Evolutionary conservation across 805 yeast species (phyloP).

Genomic region (Ogataea pini): DNA sequence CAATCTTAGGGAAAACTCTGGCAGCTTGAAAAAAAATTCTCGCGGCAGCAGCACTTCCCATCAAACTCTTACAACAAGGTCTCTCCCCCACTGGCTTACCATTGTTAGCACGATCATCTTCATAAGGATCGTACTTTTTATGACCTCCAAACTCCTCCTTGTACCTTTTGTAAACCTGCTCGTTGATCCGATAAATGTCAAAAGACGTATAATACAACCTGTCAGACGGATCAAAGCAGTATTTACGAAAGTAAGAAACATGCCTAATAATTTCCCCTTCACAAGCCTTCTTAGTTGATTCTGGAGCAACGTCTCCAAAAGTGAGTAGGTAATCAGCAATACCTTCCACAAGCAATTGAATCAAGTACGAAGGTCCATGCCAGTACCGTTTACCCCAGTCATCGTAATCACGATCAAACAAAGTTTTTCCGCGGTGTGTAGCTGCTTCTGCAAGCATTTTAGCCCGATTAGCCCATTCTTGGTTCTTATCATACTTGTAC

Average conservation of each 20-base stretch:
- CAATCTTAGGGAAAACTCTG: slow-evolving; percentile 46
- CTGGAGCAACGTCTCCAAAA: slow-evolving; percentile 42
- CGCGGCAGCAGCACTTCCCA: slow-evolving; percentile 69
- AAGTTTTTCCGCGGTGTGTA: slow-evolving; percentile 53
- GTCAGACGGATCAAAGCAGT: slow-evolving; percentile 56
- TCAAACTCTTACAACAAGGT: slow-evolving; percentile 43
- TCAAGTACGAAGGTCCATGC: slow-evolving; percentile 67
- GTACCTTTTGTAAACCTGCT: slow-evolving; percentile 50
- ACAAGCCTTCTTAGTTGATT: slow-evolving; percentile 34
- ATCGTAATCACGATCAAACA: slow-evolving; percentile 63
- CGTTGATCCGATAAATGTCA: slow-evolving; percentile 55
- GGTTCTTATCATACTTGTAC: slow-evolving; percentile 50
- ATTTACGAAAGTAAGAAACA: slow-evolving; percentile 56
- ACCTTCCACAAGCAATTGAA: slow-evolving; percentile 66
- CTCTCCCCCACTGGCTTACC: slow-evolving; percentile 29
- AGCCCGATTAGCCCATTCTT: slow-evolving; percentile 51
- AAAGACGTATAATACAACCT: slow-evolving; percentile 61
- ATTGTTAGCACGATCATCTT: slow-evolving; percentile 51
- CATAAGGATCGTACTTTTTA: slow-evolving; percentile 50
- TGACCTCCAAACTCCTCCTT: slow-evolving; percentile 54
- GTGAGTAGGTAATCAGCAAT: slow-evolving; percentile 62
- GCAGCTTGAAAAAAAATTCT: slow-evolving; percentile 70
- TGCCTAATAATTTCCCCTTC: slow-evolving; percentile 53
- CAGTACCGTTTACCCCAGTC: slow-evolving; percentile 56
- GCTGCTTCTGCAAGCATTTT: slow-evolving; percentile 55